These are phyloP conservation scores for Diaporthe australafricana DNA, from an alignment of 2,329 filamentous ascomycete species.

Conservation along the genomic window DNA sequence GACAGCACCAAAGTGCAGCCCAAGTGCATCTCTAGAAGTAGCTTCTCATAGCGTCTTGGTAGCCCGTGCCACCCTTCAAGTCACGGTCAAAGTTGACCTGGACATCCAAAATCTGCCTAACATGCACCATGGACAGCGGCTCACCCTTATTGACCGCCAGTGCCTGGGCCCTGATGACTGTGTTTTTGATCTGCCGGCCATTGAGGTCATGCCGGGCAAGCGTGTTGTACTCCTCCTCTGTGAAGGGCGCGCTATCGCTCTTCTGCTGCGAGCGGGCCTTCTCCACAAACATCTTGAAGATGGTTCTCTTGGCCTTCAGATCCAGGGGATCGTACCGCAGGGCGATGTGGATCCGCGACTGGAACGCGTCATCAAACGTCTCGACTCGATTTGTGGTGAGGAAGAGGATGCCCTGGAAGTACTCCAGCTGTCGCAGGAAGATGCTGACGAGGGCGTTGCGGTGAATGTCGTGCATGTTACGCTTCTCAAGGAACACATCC, in stretches of 20 bases:
- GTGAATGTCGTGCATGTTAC: constrained; percentile 85
- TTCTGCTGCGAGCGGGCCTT: constrained; percentile 75
- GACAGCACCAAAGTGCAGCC: neutral
- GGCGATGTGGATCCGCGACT: constrained; percentile 87
- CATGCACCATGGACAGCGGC: constrained; percentile 80
- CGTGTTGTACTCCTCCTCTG: constrained; percentile 73
- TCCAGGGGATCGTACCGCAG: constrained; percentile 83
- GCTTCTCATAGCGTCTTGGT: constrained; percentile 85
- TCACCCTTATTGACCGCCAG: constrained; percentile 81
- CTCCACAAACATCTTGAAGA: constrained; percentile 88
- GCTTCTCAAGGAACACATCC: constrained; percentile 85
- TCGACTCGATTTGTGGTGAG: constrained; percentile 89
- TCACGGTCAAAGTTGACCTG: constrained; percentile 86
- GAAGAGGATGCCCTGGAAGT: constrained; percentile 92
- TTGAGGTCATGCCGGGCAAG: constrained; percentile 75
- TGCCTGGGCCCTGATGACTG: constrained; percentile 84
- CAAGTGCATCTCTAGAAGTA: constrained; percentile 64
- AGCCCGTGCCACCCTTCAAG: constrained; percentile 83
- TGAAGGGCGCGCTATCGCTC: constrained; percentile 65
- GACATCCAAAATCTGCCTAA: constrained; percentile 85
- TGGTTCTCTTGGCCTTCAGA: constrained; percentile 77
- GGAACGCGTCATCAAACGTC: constrained; percentile 92
- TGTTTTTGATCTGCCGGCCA: constrained; percentile 85
- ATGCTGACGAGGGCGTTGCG: constrained; percentile 89
- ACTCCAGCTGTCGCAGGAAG: constrained; percentile 88